These are phyloP conservation scores for Cystoderma amianthinum DNA, from an alignment of 768 basidiomycete genomes.

Conservation along the genomic window DNA sequence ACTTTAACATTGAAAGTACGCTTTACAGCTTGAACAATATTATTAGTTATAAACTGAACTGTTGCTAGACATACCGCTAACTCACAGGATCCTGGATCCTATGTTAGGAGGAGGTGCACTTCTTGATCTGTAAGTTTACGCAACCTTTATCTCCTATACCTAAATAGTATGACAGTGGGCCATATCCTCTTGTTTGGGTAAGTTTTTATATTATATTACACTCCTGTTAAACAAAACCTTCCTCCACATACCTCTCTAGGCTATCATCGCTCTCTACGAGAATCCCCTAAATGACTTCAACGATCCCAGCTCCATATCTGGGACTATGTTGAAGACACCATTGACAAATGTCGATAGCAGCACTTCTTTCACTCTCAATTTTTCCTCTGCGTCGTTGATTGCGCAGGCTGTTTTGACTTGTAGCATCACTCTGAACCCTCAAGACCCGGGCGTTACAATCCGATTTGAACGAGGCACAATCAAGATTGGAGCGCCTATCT, in stretches of 20 bases:
- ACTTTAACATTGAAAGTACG: slow-evolving; percentile 63
- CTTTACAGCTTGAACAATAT: too few relatives aligned
- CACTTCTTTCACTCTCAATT: slow-evolving; percentile 71
- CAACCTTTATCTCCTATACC: neutral
- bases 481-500: slow-evolving; percentile 56
- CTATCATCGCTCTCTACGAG: slow-evolving; percentile 74
- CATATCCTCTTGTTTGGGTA: slow-evolving; percentile 80
- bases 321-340: slow-evolving; percentile 73
- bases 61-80: slow-evolving; percentile 50
- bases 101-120: slow-evolving; percentile 76
- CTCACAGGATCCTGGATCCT: slow-evolving; percentile 76
- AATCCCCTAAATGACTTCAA: slow-evolving; percentile 62
- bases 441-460: slow-evolving; percentile 51
- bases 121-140: slow-evolving; percentile 63
- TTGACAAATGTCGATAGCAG: slow-evolving; percentile 74
- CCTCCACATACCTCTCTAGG: slow-evolving; percentile 34
- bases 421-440: slow-evolving; percentile 48
- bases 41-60: too few relatives aligned
- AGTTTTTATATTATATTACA: slow-evolving; percentile 8
- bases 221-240: slow-evolving; percentile 1
- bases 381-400: slow-evolving; percentile 47
- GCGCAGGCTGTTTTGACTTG: slow-evolving; percentile 72
- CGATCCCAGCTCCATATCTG: slow-evolving; percentile 51
- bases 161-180: slow-evolving; percentile 42
- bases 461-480: slow-evolving; percentile 74